Percentiles rank a stretch among this genome's conserved stretches.
These are phyloP conservation scores for Exutisphaerella laricina DNA, from an alignment of 2,329 filamentous ascomycete species.

Conservation along the genomic window DNA sequence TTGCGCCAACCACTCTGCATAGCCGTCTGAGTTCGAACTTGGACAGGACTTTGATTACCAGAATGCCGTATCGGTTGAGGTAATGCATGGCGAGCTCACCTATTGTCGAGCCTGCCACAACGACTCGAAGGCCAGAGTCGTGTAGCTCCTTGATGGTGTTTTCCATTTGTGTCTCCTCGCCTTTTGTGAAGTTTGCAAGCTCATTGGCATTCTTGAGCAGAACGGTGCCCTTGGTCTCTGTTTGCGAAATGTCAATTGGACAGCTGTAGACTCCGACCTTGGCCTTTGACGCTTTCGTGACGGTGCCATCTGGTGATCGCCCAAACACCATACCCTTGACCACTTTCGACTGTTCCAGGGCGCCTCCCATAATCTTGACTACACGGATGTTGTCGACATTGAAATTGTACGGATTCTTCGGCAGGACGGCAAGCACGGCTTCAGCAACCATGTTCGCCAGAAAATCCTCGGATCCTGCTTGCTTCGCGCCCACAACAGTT, in stretches of 20 bases:
- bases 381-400: conserved; percentile 99
- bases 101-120: conserved; percentile 87
- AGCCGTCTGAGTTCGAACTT: conserved; percentile 95
- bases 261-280: conserved; percentile 98
- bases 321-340: conserved; percentile 98
- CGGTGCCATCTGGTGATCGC: conserved; percentile 78
- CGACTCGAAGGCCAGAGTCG: conserved; percentile 85
- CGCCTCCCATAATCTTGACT: conserved; percentile 99
- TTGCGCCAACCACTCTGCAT: conserved; percentile 93
- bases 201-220: conserved; percentile 95
- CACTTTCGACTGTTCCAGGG: conserved; percentile 86
- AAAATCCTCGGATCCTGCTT: conserved; percentile 86
- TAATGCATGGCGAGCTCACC: conserved; percentile 96
- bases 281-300: conserved; percentile 88
- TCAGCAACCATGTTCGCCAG: conserved; percentile 84
- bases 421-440: conserved; percentile 75
- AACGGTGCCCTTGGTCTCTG: conserved; percentile 98
- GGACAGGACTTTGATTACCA: conserved; percentile 93
- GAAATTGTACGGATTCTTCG: conserved; percentile 93
- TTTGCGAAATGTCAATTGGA: conserved; percentile 90
- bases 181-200: conserved; percentile 97
- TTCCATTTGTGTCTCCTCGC: conserved; percentile 90
- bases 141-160: conserved; percentile 88
- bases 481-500: conserved; percentile 94
- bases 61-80: conserved; percentile 92